phyloP scores from a whole-genome alignment of 306 rosid genomes.

The Rosa multiflora region DNA sequence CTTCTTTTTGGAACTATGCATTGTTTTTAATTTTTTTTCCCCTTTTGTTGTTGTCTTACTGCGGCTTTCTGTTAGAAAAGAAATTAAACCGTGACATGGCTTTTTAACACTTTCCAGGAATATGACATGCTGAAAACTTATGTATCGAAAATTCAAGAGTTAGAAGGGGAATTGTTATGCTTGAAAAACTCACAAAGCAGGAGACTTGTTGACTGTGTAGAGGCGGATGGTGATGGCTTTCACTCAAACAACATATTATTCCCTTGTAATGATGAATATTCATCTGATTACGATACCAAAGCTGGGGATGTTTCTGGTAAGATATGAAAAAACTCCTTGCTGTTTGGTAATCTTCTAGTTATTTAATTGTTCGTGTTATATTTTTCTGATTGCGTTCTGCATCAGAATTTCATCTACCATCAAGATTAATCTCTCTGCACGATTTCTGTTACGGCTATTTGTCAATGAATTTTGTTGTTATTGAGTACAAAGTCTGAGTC shows the following conservation, averaged over 20 bases:
- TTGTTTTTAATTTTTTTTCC: no score
- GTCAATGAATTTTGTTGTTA: not conserved
- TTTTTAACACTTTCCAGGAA: slow-evolving; percentile 50
- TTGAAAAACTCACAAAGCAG: slow-evolving; percentile 45
- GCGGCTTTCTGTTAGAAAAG: not conserved
- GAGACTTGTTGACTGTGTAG: slow-evolving; percentile 55
- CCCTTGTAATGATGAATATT: slow-evolving; percentile 52
- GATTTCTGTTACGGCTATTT: slow-evolving; percentile 2
- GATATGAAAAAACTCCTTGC: not conserved
- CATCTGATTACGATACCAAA: slow-evolving; percentile 67
- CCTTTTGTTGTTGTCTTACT: not conserved
- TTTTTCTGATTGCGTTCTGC: slow-evolving; percentile 9
- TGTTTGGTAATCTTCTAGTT: not conserved
- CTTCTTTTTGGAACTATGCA: not conserved
- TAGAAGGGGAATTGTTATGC: slow-evolving; percentile 64
- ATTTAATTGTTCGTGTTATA: not conserved
- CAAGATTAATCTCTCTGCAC: not conserved
- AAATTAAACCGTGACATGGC: slow-evolving; percentile 9
- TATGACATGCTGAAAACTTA: slow-evolving; percentile 67
- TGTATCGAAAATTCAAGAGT: slow-evolving; percentile 73
- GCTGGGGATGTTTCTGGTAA: slow-evolving; percentile 63
- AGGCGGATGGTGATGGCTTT: slow-evolving; percentile 55
- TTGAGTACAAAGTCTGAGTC: not conserved
- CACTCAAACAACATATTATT: slow-evolving; percentile 53
- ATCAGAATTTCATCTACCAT: not conserved